Evolutionary conservation across 1,284 basidiomycete genomes (phyloP), one percentile per base, ranked within the genome.

Genomic region (Ustilago xerochloae): DNA sequence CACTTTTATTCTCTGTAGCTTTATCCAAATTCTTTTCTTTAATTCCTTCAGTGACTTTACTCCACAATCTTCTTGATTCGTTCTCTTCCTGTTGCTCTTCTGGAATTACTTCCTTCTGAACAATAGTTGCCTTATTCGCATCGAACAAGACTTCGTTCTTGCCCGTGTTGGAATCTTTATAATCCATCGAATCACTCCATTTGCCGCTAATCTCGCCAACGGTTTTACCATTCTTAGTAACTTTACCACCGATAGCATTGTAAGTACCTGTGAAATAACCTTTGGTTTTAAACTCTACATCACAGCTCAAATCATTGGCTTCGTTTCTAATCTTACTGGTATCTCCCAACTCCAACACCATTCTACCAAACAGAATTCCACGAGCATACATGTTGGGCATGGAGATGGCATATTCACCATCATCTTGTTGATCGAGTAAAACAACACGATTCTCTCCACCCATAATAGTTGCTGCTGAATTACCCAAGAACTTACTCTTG

Each of bases 201-300:
- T 92, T 90, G 26, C 96, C 96, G 6, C 88, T 89, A 24, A 99
- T 87, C 80, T 98, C 94, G 10, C 95, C 96, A 16, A 92, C 87
- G 2, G 93, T 91, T n/a, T 85, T 86, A 39, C 85, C 84, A n/a
- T 87, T 87, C 63, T 87, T 88, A n/a, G 90, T 90, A 73, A 98
- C 89, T 71, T 90, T 90, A 30, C 95, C 97, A 5, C 89, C 85
- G 63, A 99, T 90, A 24, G 91, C 90, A 83, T 99, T 99, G 87
- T 99, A 98, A 26, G 92, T 92, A 16, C 96, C 96, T 1, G 93
- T 94, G 85, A 97, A 97, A 88, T 96, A 99, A 24, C 96, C 96
- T 54, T 97, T 98, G 24, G 94, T 97, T 88, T 98, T 99, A 88
- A 99, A 99, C 78, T 97, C 94, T 39, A 99, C 87, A 82, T 97